phyloP scores from a whole-genome alignment of 2,329 filamentous ascomycete species.

The Ophiostoma fasciatum region DNA sequence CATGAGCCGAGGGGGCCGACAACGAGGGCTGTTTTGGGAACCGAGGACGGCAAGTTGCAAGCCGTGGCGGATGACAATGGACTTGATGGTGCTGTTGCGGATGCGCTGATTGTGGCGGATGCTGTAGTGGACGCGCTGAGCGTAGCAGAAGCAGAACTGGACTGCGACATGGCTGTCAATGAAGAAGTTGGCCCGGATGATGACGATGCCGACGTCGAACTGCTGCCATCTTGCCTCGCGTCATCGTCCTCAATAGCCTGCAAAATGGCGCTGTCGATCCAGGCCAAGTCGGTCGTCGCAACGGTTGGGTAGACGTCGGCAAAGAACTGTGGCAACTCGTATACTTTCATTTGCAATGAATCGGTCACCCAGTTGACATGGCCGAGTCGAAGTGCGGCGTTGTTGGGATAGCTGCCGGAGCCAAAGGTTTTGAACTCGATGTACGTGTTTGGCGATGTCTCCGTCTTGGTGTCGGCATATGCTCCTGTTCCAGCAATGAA shows the following conservation, averaged over 20 bases:
- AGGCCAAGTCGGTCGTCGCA: constrained; percentile 18
- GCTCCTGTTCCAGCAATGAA: constrained; percentile 23
- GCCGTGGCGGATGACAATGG: too few species aligned
- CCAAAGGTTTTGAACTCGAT: constrained; percentile 27
- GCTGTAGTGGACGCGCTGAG: too few species aligned
- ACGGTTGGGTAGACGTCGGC: constrained; percentile 19
- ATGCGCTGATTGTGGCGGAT: too few species aligned
- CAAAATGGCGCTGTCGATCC: constrained; percentile 23
- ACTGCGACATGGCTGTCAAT: too few species aligned
- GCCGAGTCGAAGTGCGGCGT: constrained; percentile 18
- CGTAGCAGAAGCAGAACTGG: too few species aligned
- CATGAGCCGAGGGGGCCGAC: too few species aligned
- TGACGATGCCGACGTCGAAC: too few species aligned
- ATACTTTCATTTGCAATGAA: constrained; percentile 19
- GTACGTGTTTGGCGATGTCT: constrained; percentile 20
- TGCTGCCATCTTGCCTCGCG: too few species aligned
- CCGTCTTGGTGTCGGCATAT: constrained; percentile 18
- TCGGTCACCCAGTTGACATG: constrained; percentile 21
- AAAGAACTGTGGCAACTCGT: constrained; percentile 21
- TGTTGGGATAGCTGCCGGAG: constrained; percentile 23
- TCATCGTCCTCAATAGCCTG: constrained; percentile 15
- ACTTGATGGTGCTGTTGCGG: too few species aligned
- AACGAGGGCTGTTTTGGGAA: too few species aligned
- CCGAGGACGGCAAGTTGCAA: too few species aligned
- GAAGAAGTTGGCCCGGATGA: too few species aligned